These are phyloP conservation scores for Cladosporium phlei DNA, from an alignment of 2,329 filamentous ascomycete genomes.

Conservation along the genomic window DNA sequence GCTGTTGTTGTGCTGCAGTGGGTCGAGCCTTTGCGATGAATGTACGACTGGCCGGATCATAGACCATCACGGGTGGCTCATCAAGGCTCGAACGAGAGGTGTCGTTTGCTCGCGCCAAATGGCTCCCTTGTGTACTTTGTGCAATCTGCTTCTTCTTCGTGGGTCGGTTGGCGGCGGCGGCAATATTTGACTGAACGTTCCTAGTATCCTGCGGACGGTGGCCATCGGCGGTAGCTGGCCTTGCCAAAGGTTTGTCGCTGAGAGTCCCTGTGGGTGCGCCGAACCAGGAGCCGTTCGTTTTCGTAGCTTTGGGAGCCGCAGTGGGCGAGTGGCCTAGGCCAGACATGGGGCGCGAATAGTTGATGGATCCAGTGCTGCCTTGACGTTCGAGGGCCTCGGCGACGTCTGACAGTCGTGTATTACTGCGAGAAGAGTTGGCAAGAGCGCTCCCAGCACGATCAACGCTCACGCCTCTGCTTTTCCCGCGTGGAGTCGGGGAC, in stretches of 20 bases:
- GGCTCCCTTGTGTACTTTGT: slow-evolving; percentile 9
- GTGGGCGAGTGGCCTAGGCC: slow-evolving; percentile 29
- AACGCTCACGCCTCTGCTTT: slow-evolving; percentile 30
- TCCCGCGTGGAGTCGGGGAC: slow-evolving; percentile 40
- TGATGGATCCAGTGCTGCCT: slow-evolving; percentile 39
- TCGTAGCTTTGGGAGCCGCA: slow-evolving; percentile 15
- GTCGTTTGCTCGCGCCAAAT: slow-evolving; percentile 16
- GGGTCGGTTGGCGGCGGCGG: slow-evolving; percentile 19
- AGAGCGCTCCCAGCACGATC: slow-evolving; percentile 22
- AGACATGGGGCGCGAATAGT: slow-evolving; percentile 53
- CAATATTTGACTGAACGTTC: background rate
- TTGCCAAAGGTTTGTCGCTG: slow-evolving; percentile 16
- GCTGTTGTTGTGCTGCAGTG: slow-evolving; percentile 14
- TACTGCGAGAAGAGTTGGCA: slow-evolving; percentile 17
- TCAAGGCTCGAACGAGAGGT: slow-evolving; percentile 2
- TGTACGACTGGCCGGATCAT: slow-evolving; percentile 27
- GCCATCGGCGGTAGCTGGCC: background rate
- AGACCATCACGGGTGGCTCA: slow-evolving; percentile 27
- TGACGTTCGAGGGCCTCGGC: slow-evolving; percentile 42
- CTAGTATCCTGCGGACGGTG: background rate
- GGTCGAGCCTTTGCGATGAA: slow-evolving; percentile 24
- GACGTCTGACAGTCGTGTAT: slow-evolving; percentile 27
- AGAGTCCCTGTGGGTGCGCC: slow-evolving; percentile 58
- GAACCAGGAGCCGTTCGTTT: slow-evolving; percentile 47
- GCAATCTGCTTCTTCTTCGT: slow-evolving; percentile 15